Base-by-base conservation (phyloP, 441 rosid species). In the Gossypium gossypioides region DNA sequence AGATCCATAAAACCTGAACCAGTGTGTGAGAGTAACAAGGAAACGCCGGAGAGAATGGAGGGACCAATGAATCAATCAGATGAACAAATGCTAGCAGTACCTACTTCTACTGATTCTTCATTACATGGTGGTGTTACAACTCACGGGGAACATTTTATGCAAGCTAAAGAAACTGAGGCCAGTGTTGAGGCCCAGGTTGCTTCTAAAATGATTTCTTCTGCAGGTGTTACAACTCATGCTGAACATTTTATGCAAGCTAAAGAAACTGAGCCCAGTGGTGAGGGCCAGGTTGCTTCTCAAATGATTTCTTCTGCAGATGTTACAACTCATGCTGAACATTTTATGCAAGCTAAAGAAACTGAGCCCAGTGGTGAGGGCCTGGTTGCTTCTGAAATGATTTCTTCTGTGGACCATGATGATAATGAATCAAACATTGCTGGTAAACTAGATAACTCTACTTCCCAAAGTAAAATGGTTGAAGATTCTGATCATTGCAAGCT, bases 1-100 rank as follows among this genome's bases (percentile, higher is more conserved):
- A 66, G 73, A 55, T 75, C 80, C 6, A 5, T 87, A 66, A 93
- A 91, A 84, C 68, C 80, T 68, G 93, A 89, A 79, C 83, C 84
- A 65, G 64, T 48, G 73, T 72, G 32, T 52, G 85, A 81, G 63
- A 75, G 60, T 68, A 77, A 70, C 8, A 75, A 65, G 13, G 82
- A 76, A 80, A 71, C 71, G 72, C 18, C 25, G 46, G 74, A 73
- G 69, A 69, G 58, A 6, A 58, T 50, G 77, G 86, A 84, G 61
- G 86, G 72, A 48, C 15, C 61, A 18, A 18, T 52, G 60, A 21
- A 56, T 56, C 60, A 22, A 56, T 56, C 60, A 22, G 60, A 56
- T 0, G 29, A 56, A 13, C 6, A 56, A 56, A 56, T 56, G 60
- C 60, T 22, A 22, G 60, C 59, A 3, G 29, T 55, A 55, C 59